Conservation (phyloP, 129 eudicot genomes). For the Kitagawia praeruptora region DNA sequence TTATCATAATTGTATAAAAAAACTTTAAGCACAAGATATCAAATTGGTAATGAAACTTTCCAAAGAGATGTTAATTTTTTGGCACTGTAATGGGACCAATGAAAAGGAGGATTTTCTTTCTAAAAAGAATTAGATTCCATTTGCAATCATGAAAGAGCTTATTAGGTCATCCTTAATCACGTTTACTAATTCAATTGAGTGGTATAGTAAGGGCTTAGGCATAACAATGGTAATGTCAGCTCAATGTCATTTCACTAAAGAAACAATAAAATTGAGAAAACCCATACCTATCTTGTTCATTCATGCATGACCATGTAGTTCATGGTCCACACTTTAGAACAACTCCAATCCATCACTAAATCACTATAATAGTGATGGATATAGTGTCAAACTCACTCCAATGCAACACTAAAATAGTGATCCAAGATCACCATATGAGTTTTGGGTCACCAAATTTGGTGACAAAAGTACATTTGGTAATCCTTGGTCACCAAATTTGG, state of each 20-base stretch:
- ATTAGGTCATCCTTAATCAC: not conserved
- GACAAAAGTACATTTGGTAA: too few species aligned
- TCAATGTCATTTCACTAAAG: not conserved
- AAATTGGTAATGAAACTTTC: too few species aligned
- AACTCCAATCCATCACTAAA: too few species aligned
- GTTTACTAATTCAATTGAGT: not conserved
- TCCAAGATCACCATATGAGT: too few species aligned
- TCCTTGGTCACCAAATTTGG: too few species aligned
- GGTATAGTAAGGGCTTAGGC: slow-evolving; percentile 3
- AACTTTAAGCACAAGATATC: not conserved
- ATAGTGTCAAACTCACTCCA: too few species aligned
- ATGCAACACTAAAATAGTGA: too few species aligned
- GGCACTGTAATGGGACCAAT: not conserved
- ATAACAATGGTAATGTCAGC: not conserved
- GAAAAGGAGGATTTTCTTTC: not conserved
- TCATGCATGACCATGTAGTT: too few species aligned
- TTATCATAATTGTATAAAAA: too few species aligned
- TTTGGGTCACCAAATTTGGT: too few species aligned
- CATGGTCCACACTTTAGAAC: too few species aligned
- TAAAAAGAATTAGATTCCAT: not conserved
- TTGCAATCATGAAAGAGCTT: not conserved
- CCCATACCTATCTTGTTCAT: not conserved
- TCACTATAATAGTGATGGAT: too few species aligned
- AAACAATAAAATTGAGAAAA: not conserved
- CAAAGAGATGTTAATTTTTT: not conserved